Conservation (phyloP, 176 grass and related monocot species). For the Sorghum bicolor region DNA sequence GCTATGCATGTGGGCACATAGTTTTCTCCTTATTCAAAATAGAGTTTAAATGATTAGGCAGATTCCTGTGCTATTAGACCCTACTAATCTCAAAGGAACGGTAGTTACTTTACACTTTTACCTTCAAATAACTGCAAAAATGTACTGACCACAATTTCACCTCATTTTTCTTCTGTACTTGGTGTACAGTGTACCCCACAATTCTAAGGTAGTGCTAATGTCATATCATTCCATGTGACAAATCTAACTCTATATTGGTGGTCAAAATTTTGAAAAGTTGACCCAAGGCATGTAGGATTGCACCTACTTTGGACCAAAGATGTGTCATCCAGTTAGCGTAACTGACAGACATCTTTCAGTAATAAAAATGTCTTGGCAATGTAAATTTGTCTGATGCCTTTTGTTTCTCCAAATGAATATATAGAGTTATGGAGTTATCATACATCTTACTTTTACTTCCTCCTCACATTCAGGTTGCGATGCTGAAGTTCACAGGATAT, state of each 20-base stretch:
- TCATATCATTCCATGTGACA: neutral
- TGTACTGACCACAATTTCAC: neutral
- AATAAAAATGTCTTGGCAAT: neutral
- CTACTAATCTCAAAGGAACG: neutral
- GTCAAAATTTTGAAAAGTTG: neutral
- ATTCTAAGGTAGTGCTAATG: neutral
- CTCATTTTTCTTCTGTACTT: neutral
- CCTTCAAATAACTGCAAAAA: neutral
- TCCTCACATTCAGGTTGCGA: conserved; percentile 62
- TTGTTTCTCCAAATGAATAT: conserved; percentile 14
- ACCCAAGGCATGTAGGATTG: neutral
- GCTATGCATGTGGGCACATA: neutral
- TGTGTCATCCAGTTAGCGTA: conserved; percentile 13
- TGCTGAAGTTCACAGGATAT: conserved; percentile 98
- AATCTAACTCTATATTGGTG: neutral
- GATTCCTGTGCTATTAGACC: neutral
- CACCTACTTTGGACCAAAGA: neutral
- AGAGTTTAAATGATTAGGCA: neutral
- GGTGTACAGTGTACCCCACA: conserved; percentile 4
- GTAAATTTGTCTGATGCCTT: neutral
- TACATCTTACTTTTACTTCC: conserved; percentile 11
- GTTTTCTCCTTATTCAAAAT: neutral
- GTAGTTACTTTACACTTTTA: neutral
- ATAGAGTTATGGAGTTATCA: conserved; percentile 16
- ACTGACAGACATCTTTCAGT: neutral